These are phyloP conservation scores for Whalleya microplaca DNA, from an alignment of 2,329 filamentous ascomycete species.

Conservation along the genomic window DNA sequence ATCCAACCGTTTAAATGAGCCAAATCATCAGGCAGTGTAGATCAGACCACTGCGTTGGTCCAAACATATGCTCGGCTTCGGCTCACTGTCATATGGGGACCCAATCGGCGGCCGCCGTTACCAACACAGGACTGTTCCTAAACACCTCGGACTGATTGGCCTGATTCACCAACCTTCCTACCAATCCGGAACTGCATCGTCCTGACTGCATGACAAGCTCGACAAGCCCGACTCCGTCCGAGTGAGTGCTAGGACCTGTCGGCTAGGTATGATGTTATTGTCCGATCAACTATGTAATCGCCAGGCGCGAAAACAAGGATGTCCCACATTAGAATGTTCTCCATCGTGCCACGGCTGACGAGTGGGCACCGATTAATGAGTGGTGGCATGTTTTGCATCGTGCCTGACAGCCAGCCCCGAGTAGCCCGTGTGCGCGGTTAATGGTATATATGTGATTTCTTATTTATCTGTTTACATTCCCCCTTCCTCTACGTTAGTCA, in stretches of 20 bases:
- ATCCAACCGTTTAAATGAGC: not conserved
- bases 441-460: constrained; percentile 8
- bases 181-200: not conserved
- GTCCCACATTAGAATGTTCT: constrained; percentile 24
- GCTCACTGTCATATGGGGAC: constrained; percentile 21
- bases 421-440: constrained; percentile 19
- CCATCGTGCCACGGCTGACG: constrained; percentile 18
- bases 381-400: constrained; percentile 23
- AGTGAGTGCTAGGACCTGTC: constrained; percentile 7
- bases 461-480: constrained; percentile 1
- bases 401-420: constrained; percentile 13
- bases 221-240: constrained; percentile 23
- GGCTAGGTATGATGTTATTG: constrained; percentile 5
- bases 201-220: not conserved
- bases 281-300: constrained; percentile 11
- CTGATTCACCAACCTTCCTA: constrained; percentile 6
- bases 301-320: constrained; percentile 6
- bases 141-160: constrained; percentile 5
- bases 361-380: constrained; percentile 13
- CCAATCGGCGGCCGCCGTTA: constrained; percentile 23
- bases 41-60: constrained; percentile 22
- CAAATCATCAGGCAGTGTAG: not conserved
- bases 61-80: constrained; percentile 12
- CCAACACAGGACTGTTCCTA: not conserved
- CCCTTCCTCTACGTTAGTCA: constrained; percentile 6